Evolutionary conservation across 768 basidiomycete genomes (phyloP).

Genomic region (Tephrocybe sp.): DNA sequence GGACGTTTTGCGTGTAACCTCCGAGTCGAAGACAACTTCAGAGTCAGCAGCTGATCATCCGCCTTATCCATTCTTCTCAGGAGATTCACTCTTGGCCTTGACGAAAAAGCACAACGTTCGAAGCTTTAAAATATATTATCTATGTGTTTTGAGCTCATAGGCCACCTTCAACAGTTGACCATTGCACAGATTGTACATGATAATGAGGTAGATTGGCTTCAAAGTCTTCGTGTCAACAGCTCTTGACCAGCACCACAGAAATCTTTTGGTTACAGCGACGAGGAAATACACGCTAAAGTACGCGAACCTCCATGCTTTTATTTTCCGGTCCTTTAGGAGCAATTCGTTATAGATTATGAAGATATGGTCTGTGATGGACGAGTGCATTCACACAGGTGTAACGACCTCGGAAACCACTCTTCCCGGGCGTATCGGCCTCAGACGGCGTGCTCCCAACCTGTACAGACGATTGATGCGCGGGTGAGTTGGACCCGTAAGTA

Average conservation of each 20-base stretch:
- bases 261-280: constrained; percentile 73
- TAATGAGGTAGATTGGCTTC: constrained; percentile 59
- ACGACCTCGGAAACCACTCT: constrained; percentile 76
- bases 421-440: constrained; percentile 80
- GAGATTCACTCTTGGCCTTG: constrained; percentile 69
- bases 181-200: constrained; percentile 94
- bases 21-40: neutral
- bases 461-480: constrained; percentile 91
- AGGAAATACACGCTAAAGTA: constrained; percentile 75
- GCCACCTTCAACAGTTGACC: constrained; percentile 59
- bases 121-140: constrained; percentile 9
- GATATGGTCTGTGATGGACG: constrained; percentile 93
- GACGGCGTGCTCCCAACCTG: constrained; percentile 83
- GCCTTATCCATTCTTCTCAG: constrained; percentile 82
- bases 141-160: neutral
- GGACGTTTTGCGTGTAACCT: neutral
- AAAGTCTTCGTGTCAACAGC: neutral
- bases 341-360: constrained; percentile 48
- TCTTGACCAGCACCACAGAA: constrained; percentile 26
- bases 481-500: constrained; percentile 34
- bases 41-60: constrained; percentile 49
- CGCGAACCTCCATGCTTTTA: neutral
- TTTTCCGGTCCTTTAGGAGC: too few species aligned
- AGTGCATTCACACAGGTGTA: constrained; percentile 86
- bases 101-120: constrained; percentile 83